Conservation (phyloP, 2,329 filamentous ascomycete genomes). For the Cladophialophora exuberans region DNA sequence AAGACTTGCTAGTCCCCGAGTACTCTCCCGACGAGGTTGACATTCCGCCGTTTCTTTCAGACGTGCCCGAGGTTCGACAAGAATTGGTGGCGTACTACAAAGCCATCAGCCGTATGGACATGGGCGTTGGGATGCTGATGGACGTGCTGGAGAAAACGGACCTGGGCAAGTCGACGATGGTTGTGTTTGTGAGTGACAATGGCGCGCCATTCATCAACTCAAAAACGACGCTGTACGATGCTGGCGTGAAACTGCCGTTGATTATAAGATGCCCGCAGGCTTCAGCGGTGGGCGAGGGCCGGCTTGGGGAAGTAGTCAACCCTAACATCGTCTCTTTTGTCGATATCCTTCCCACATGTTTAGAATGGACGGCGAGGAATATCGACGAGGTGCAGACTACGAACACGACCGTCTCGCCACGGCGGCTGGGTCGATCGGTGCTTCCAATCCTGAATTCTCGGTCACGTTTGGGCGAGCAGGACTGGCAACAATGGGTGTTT, state of each 20-base stretch:
- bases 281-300: no score
- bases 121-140: constrained; percentile 48
- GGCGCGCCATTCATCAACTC: constrained; percentile 56
- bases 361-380: constrained; percentile 46
- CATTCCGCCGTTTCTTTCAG: constrained; percentile 47
- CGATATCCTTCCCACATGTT: constrained; percentile 51
- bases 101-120: constrained; percentile 47
- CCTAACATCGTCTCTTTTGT: constrained; percentile 51
- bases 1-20: constrained; percentile 27
- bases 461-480: constrained; percentile 22
- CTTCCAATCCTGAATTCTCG: constrained; percentile 41
- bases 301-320: no score
- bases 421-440: constrained; percentile 43
- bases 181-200: constrained; percentile 55
- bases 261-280: constrained; percentile 38
- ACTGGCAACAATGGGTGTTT: constrained; percentile 45
- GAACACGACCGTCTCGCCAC: constrained; percentile 20
- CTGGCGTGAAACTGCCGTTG: constrained; percentile 50
- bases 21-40: constrained; percentile 41
- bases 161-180: constrained; percentile 44
- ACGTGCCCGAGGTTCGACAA: constrained; percentile 44
- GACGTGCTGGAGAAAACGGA: constrained; percentile 39
- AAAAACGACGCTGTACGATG: constrained; percentile 56
- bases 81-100: constrained; percentile 51
- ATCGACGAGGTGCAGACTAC: not conserved